Evolutionary conservation across 2,329 filamentous ascomycete species (phyloP).

Genomic region (Claviceps africana): DNA sequence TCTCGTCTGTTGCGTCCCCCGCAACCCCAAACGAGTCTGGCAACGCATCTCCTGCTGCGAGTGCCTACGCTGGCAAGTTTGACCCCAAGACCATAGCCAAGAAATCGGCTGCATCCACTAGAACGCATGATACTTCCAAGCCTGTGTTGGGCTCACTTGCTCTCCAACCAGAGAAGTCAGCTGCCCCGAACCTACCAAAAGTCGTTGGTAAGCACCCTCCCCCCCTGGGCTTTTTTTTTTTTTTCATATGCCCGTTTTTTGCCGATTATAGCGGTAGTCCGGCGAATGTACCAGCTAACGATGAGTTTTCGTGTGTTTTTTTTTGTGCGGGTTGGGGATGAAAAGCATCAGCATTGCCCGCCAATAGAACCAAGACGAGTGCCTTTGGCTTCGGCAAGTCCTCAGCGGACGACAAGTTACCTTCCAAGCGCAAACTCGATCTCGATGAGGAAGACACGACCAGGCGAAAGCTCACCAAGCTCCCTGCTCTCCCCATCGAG

Average conservation of each 20-base stretch:
- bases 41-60: constrained; percentile 37
- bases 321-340: constrained; percentile 6
- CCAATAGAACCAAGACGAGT: constrained; percentile 60
- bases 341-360: constrained; percentile 43
- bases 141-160: constrained; percentile 33
- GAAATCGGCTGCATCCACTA: constrained; percentile 49
- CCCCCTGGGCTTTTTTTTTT: not conserved
- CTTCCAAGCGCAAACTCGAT: constrained; percentile 61
- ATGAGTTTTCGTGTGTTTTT: not conserved
- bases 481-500: constrained; percentile 62
- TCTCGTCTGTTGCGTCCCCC: constrained; percentile 37
- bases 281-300: not conserved
- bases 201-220: constrained; percentile 23
- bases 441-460: constrained; percentile 81
- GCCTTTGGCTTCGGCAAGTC: constrained; percentile 72
- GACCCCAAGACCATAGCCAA: constrained; percentile 78
- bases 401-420: constrained; percentile 51
- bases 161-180: constrained; percentile 22
- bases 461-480: constrained; percentile 78
- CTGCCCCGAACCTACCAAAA: constrained; percentile 19
- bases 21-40: constrained; percentile 27
- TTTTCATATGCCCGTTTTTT: not conserved
- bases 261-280: not conserved
- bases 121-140: constrained; percentile 38
- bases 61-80: constrained; percentile 63